Base-by-base conservation (phyloP, 176 grass and related monocot genomes). In the Avena sativa region DNA sequence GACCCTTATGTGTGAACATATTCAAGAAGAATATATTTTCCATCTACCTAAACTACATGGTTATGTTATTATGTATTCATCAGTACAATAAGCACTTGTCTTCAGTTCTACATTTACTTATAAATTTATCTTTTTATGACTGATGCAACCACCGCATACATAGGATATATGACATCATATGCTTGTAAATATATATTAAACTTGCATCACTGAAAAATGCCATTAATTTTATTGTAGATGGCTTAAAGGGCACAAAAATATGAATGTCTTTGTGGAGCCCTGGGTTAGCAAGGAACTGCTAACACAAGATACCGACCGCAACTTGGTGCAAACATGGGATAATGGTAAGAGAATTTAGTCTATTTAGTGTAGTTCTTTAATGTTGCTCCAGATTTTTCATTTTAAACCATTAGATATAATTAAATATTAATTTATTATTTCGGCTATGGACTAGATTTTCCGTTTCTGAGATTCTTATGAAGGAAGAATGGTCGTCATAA, bases 281-380 rank as follows among this genome's bases (percentile, higher is more conserved):
- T 89, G 87, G 30, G 89, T 94, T 82, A 97, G 86, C 79, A 87
- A 92, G 68, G 97, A 97, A 87, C 94, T 97, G 48, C 79, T 94
- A 63, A 70, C 71, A 12, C 83, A 93, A 34, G 88, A 95, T 74
- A 81, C 89, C 15, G 90, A 72, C 87, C 87, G 90, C 65, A 80
- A 91, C 64, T 95, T 92, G 16, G 78, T 94, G 73, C 92, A 94
- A 89, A 97, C 97, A 71, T 99, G 97, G 97, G 90, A 93, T 92
- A 66, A 96, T 89, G 97, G 97, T 99, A 84, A 85, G 89, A 72
- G 16, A 50, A 28, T 88, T 88, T 72, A 66, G 56, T 71, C 16
- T 20, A 77, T 60, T n/a, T 30, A 62, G 71, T 72, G 52, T 23
- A 7, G 9, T 30, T 61, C 20, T 68, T 82, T 64, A 69, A 50